These are phyloP conservation scores for Pyrenophora teres DNA, from an alignment of 2,329 filamentous ascomycete genomes.

Conservation along the genomic window DNA sequence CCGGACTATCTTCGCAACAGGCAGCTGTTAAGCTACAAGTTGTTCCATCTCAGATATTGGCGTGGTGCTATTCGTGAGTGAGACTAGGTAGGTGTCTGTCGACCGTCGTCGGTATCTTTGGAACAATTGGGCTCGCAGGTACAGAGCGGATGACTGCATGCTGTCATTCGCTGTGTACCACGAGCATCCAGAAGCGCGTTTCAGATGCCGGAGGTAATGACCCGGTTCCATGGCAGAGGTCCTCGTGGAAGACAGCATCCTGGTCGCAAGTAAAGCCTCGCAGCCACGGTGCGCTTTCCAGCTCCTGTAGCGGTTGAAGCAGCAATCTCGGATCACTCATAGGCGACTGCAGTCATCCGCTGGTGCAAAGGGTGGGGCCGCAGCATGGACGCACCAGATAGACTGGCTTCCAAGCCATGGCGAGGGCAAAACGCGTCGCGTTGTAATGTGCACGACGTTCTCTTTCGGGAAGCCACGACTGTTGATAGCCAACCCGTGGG, in stretches of 20 bases:
- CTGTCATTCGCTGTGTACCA: slow-evolving; percentile 6
- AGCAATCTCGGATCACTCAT: slow-evolving; percentile 3
- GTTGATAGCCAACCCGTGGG: slow-evolving; percentile 19
- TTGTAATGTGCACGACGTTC: slow-evolving; percentile 23
- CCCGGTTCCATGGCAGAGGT: slow-evolving; percentile 35
- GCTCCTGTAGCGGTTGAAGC: slow-evolving; percentile 2
- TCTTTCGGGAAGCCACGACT: slow-evolving; percentile 37
- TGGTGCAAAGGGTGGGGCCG: slow-evolving; percentile 12
- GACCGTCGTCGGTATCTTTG: background rate
- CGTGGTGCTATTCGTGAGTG: background rate
- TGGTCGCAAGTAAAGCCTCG: slow-evolving; percentile 1
- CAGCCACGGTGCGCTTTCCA: slow-evolving; percentile 11
- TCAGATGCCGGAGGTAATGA: slow-evolving; percentile 31
- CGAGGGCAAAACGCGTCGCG: slow-evolving; percentile 13
- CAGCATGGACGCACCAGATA: slow-evolving; percentile 8
- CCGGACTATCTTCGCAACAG: slow-evolving; percentile 11
- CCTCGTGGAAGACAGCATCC: slow-evolving; percentile 19
- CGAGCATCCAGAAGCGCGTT: slow-evolving; percentile 28
- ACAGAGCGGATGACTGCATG: slow-evolving; percentile 10
- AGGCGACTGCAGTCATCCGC: slow-evolving; percentile 9
- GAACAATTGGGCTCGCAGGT: background rate
- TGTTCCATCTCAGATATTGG: background rate
- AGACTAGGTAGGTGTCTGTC: background rate
- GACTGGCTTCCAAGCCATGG: slow-evolving; percentile 8
- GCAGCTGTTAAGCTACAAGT: background rate